Evolutionary conservation across 495 filamentous ascomycete species (phyloP).

Genomic region (Hypoxylon fuscum): DNA sequence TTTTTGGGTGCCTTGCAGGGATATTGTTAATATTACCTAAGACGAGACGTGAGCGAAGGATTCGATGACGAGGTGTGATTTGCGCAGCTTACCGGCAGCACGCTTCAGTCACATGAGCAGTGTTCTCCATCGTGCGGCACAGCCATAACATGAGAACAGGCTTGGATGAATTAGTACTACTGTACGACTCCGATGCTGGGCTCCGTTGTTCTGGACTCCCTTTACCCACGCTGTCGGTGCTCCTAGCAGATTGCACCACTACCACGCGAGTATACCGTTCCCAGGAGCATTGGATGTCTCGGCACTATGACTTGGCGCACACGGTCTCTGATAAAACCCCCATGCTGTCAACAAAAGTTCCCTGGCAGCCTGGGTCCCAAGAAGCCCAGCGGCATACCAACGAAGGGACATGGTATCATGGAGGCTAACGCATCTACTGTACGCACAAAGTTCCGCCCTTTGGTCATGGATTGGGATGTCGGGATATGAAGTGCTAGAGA

Average conservation of each 20-base stretch:
- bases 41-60: slow-evolving; percentile 17
- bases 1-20: slow-evolving; percentile 36
- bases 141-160: slow-evolving; percentile 6
- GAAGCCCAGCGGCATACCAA: slow-evolving; percentile 9
- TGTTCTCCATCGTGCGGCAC: slow-evolving; percentile 16
- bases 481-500: not conserved
- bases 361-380: slow-evolving; percentile 3
- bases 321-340: slow-evolving; percentile 17
- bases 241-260: slow-evolving; percentile 9
- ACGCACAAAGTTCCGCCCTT: not conserved
- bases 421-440: slow-evolving; percentile 1
- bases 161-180: no score
- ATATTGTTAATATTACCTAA: slow-evolving; percentile 26
- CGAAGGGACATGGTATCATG: slow-evolving; percentile 3
- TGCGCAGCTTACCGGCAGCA: slow-evolving; percentile 35
- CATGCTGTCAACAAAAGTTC: slow-evolving; percentile 2
- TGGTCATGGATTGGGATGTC: not conserved
- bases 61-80: slow-evolving; percentile 36
- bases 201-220: slow-evolving; percentile 11
- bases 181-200: slow-evolving; percentile 10
- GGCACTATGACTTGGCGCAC: slow-evolving; percentile 11
- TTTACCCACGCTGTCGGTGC: slow-evolving; percentile 12
- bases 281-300: slow-evolving; percentile 13
- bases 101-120: slow-evolving; percentile 33
- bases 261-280: slow-evolving; percentile 11